Conservation (phyloP, 2,329 filamentous ascomycete species). For the Aspergillus tanneri region DNA sequence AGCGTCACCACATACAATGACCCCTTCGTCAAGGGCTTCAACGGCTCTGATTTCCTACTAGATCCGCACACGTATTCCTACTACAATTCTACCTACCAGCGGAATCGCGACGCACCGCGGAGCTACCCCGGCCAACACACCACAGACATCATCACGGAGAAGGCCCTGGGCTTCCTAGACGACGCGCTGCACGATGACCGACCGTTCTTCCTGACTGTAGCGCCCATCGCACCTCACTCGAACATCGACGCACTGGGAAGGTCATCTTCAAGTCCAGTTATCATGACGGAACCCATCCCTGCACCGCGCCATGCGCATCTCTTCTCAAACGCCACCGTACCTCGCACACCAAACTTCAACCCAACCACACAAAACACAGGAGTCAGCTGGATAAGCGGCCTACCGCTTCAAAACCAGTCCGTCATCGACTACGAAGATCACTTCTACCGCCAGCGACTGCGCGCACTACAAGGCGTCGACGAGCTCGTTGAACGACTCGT, state of each 20-base stretch:
- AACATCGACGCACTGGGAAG: slow-evolving; percentile 46
- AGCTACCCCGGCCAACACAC: slow-evolving; percentile 57
- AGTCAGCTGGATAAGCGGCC: slow-evolving; percentile 47
- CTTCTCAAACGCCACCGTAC: slow-evolving; percentile 60
- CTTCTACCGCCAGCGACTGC: slow-evolving; percentile 52
- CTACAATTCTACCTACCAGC: slow-evolving; percentile 63
- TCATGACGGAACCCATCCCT: slow-evolving; percentile 55
- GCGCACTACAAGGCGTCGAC: slow-evolving; percentile 54
- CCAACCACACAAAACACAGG: slow-evolving; percentile 51
- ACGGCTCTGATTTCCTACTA: slow-evolving; percentile 46
- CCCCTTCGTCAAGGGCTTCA: slow-evolving; percentile 40
- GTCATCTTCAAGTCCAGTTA: slow-evolving; percentile 21
- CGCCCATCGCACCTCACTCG: slow-evolving; percentile 66
- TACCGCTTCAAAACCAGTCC: slow-evolving; percentile 47
- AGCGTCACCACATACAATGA: slow-evolving; percentile 50
- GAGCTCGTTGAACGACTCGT: slow-evolving; percentile 54
- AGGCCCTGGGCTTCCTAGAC: slow-evolving; percentile 60
- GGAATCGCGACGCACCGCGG: slow-evolving; percentile 57
- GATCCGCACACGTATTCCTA: slow-evolving; percentile 62
- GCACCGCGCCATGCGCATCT: slow-evolving; percentile 62
- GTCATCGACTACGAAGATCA: slow-evolving; percentile 54
- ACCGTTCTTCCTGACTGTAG: slow-evolving; percentile 67
- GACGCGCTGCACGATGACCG: slow-evolving; percentile 55
- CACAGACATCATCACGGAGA: slow-evolving; percentile 60
- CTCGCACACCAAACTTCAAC: slow-evolving; percentile 66